Conservation (phyloP, 139 green algal genomes). For the Deuterostichococcus epilithicus region DNA sequence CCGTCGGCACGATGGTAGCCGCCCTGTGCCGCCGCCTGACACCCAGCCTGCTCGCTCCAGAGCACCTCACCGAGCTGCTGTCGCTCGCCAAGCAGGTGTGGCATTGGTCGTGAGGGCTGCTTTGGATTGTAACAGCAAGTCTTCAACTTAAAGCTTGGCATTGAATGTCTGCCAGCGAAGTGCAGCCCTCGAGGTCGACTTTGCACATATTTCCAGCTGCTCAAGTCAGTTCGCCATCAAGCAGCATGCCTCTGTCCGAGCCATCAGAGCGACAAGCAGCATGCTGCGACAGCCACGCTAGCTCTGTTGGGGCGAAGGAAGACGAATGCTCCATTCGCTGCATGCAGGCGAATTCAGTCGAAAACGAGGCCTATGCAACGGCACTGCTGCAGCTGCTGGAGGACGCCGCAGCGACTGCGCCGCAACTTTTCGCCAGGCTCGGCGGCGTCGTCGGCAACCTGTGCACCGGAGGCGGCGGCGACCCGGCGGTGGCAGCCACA, state of each 20-base stretch:
- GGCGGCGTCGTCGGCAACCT: neutral
- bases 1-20: slow-evolving; percentile 37
- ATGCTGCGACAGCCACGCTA: no score
- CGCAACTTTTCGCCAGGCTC: slow-evolving; percentile 25
- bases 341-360: slow-evolving; percentile 3
- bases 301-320: no score
- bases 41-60: slow-evolving; percentile 47
- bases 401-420: slow-evolving; percentile 15
- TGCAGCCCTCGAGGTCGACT: no score
- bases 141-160: no score
- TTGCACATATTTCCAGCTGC: no score
- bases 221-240: no score
- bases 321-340: no score
- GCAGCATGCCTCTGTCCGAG: no score
- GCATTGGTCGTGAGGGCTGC: no score
- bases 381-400: slow-evolving; percentile 18
- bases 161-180: no score
- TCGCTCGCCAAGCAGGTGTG: slow-evolving; percentile 10
- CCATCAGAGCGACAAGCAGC: no score
- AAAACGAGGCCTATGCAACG: neutral
- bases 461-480: slow-evolving; percentile 11
- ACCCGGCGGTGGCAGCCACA: slow-evolving; percentile 16
- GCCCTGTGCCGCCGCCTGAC: slow-evolving; percentile 38
- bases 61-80: slow-evolving; percentile 47
- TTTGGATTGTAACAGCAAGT: no score